Conservation (phyloP, 116 monocot species). For the Dioscorea cayenensis region DNA sequence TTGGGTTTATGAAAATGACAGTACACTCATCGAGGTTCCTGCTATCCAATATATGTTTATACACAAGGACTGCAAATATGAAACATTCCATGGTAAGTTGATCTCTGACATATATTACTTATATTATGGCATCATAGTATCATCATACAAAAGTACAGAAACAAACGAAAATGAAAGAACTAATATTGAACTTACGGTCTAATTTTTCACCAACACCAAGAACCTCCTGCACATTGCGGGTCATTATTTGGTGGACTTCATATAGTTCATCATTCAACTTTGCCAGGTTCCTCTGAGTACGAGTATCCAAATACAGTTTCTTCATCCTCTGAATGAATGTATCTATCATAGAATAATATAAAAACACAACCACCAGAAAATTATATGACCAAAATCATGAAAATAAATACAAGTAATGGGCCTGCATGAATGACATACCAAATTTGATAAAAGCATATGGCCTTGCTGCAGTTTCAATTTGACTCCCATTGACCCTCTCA, state of each 20-base stretch:
- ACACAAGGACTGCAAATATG: no score
- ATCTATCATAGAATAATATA: constrained; percentile 32
- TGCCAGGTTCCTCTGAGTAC: constrained; percentile 85
- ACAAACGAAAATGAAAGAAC: not conserved
- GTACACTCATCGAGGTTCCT: no score
- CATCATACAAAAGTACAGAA: not conserved
- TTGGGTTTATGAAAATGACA: no score
- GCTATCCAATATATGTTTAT: no score
- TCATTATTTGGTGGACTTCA: constrained; percentile 99
- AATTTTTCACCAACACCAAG: constrained; percentile 87
- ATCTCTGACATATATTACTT: no score
- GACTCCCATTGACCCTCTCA: constrained; percentile 79
- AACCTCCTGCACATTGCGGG: constrained; percentile 82
- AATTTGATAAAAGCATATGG: constrained; percentile 99
- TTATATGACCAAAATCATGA: not conserved
- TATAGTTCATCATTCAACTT: constrained; percentile 97
- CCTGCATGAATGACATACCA: constrained; percentile 34
- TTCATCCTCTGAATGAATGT: constrained; percentile 86
- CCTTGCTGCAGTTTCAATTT: constrained; percentile 96
- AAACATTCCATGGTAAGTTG: no score
- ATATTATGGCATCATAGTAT: no score
- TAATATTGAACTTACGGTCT: constrained; percentile 61
- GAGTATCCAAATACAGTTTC: constrained; percentile 86
- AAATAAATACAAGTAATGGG: not conserved
- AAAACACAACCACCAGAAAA: not conserved